A percentile compares a stretch with the other conserved stretches of the same genome.
phyloP scores from a whole-genome alignment of 208 protist genomes.

The Wallacemonas sp. region DNA sequence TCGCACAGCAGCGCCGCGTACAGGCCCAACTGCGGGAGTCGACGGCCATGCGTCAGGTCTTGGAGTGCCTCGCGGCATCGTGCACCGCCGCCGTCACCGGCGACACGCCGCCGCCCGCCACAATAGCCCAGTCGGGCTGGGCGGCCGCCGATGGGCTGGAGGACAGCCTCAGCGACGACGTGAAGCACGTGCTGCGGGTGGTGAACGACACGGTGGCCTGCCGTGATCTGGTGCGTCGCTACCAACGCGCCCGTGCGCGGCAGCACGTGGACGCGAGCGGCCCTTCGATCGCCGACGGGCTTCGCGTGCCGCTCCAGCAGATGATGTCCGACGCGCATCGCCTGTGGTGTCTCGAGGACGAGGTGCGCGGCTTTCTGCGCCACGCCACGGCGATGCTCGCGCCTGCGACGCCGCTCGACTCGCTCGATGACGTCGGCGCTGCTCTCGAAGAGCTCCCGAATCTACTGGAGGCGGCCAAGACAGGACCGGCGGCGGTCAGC shows the following conservation, averaged over 20 bases:
- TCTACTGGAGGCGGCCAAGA: background rate
- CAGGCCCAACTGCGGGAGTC: background rate
- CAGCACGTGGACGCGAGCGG: background rate
- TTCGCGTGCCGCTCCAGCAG: slow-evolving; percentile 22
- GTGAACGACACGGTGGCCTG: background rate
- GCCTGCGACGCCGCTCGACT: slow-evolving; percentile 4
- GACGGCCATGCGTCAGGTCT: background rate
- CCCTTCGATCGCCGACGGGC: background rate
- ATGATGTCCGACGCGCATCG: slow-evolving; percentile 18
- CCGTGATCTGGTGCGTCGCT: background rate
- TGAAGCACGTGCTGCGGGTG: background rate
- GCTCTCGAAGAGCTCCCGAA: background rate
- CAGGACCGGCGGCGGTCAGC: background rate
- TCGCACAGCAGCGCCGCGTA: background rate
- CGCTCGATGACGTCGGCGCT: slow-evolving; percentile 22
- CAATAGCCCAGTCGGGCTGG: too few relatives aligned
- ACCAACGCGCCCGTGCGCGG: background rate
- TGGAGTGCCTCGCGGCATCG: background rate
- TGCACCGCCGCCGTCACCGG: background rate
- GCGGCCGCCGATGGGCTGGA: too few relatives aligned
- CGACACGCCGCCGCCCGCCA: background rate
- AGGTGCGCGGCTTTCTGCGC: slow-evolving; percentile 16
- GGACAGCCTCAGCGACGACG: background rate
- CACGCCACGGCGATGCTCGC: slow-evolving; percentile 6
- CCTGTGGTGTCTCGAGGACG: slow-evolving; percentile 15